These are phyloP conservation scores for Wickerhamiella pararugosa DNA, from an alignment of 1,139 yeast species.

Conservation along the genomic window DNA sequence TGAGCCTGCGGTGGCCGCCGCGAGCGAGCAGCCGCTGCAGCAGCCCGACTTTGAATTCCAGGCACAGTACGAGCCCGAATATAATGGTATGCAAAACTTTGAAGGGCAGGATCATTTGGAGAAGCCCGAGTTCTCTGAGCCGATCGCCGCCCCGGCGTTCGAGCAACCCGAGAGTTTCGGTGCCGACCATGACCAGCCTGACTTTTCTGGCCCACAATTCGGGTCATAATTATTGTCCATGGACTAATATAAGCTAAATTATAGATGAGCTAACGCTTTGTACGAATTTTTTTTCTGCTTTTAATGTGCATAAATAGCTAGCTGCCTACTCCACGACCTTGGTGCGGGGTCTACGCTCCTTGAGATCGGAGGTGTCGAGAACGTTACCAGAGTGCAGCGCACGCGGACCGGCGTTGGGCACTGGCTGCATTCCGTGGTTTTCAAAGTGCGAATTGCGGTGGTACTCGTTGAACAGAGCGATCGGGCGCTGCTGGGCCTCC, in stretches of 20 bases:
- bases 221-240: background rate
- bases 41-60: background rate
- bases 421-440: slow-evolving; percentile 14
- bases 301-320: background rate
- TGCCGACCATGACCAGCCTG: background rate
- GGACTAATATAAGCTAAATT: too few species aligned
- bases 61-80: too few species aligned
- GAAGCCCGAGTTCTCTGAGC: background rate
- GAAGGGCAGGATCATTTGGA: background rate
- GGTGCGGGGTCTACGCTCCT: slow-evolving; percentile 16
- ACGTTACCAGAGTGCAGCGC: slow-evolving; percentile 11
- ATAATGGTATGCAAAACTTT: background rate
- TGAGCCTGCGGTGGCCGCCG: too few species aligned
- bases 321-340: slow-evolving; percentile 2
- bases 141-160: background rate
- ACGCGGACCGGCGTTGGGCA: slow-evolving; percentile 13
- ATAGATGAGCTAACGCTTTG: background rate
- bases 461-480: slow-evolving; percentile 13
- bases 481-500: slow-evolving; percentile 14
- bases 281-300: background rate
- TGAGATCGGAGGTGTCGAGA: slow-evolving; percentile 10
- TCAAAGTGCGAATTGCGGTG: slow-evolving; percentile 10
- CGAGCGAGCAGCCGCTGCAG: slow-evolving; percentile 2
- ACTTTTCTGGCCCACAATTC: background rate
- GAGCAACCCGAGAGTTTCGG: background rate